Base-by-base conservation (phyloP, 2,329 filamentous ascomycete species). In the Aspergillus proliferans region DNA sequence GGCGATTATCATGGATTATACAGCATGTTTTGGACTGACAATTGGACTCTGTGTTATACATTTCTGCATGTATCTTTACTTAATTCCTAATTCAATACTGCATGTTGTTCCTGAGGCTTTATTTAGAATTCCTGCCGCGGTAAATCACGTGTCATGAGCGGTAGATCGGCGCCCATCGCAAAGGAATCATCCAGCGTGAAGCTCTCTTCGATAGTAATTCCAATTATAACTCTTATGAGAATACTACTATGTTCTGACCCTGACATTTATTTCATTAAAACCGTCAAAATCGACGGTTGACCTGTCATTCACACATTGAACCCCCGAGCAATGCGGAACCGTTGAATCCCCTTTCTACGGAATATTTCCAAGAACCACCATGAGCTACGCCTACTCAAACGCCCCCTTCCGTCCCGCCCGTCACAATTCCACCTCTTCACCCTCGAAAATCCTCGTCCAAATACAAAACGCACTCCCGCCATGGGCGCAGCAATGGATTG, bases 341-440 rank as follows among this genome's bases (percentile, higher is more conserved):
- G 5, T 21, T 40, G 12, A 40, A 8, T 40, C 38, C 38, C 38
- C 38, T 19, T 40, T 22, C 6, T 40, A 15, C n/a, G 15, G 19
- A 19, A 7, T 12, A 12, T 10, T 6, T 19, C 38, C 15, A 40
- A 40, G 15, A 40, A 40, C 10, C 18, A 40, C 52, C 41, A 69
- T 69, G 67, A 69, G 60, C 51, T 68, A 69, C 58, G 58, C 63
- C 22, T 68, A 68, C 47, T 47, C 60, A n/a, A 53, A 58, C 49
- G 53, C 56, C 49, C 54, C 60, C 15, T 61, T 61, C 43, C 64
- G 59, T 24, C 59, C 58, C 2, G 58, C 57, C 8, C 57, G 54
- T 43, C 53, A 51, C 15, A 47, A 52, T n/a, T 24, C 48, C 43
- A 47, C 47, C 8, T 40, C 49, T 15, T 51, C 54, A 38, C 47